Evolutionary conservation across 202 grass and related monocot genomes (phyloP).

Genomic region (Cymbopogon flexuosus): DNA sequence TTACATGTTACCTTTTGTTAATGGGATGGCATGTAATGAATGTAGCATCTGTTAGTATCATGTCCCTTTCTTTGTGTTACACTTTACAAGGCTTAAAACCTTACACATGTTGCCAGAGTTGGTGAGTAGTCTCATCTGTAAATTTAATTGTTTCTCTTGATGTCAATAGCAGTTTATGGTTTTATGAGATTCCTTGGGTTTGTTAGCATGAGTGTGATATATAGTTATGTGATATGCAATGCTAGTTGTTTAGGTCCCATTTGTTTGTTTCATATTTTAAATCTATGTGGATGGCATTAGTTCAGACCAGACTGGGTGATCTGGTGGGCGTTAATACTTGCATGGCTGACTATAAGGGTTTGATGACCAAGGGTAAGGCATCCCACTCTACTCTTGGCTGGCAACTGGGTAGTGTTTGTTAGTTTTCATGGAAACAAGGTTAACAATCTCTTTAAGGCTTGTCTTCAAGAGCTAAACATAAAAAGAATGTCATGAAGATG

Average conservation of each 20-base stretch:
- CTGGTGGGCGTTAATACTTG: conserved; percentile 1
- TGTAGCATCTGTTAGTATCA: neutral
- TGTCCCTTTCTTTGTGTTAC: neutral
- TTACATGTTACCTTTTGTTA: neutral
- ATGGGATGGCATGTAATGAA: neutral
- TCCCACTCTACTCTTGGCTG: neutral
- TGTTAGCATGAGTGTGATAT: neutral
- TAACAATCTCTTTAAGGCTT: neutral
- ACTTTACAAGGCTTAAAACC: neutral
- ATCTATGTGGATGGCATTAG: neutral
- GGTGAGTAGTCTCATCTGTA: neutral
- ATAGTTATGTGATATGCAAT: neutral
- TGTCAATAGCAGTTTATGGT: conserved; percentile 15
- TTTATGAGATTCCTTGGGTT: neutral
- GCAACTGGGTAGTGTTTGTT: neutral
- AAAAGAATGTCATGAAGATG: neutral
- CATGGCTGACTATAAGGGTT: neutral
- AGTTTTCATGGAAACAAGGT: neutral
- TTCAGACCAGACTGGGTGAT: conserved; percentile 2
- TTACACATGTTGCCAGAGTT: neutral
- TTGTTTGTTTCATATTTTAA: conserved; percentile 15
- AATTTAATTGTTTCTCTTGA: conserved; percentile 24
- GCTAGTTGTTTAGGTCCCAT: neutral
- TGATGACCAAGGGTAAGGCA: neutral
- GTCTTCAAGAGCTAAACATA: neutral